Evolutionary conservation across 2,329 filamentous ascomycete genomes (phyloP), one percentile per base, ranked within the genome.

Genomic region (Colletotrichum ledebouriae): DNA sequence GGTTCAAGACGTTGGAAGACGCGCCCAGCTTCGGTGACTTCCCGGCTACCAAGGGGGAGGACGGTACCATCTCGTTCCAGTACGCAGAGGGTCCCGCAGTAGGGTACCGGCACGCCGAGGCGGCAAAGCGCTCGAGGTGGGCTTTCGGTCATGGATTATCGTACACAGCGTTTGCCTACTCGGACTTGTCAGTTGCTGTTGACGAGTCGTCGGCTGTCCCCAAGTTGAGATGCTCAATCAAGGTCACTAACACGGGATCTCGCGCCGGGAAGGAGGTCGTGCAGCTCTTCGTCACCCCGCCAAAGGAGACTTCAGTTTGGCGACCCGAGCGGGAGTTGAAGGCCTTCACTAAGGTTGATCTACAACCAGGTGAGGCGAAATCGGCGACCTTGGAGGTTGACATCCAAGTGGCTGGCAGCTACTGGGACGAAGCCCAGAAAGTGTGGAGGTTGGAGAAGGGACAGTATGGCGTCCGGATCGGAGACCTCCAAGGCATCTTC

Each of bases 141-240:
- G 9, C 50, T 3, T 70, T 70, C 17, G 62, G 67, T 5, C 55
- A 59, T 33, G 70, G 70, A 10, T 34, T 70, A 20, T 63, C 70
- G 6, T 62, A 70, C 41, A 67, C 66, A 6, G n/a, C 58, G 1
- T 71, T 71, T 37, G 29, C 50, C 6, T 70, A 71, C 41, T 57
- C 44, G 3, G 63, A 59, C 3, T 42, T 64, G 9, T 15, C 6
- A 4, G 52, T 42, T 3, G 25, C 20, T 0, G 56, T 67, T 6
- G 22, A 66, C 15, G 74, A 73, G 3, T 67, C 68, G 49, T 71
- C 71, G 20, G 71, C 69, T 13, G 75, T 71, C 7, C 69, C 71
- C 46, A 71, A 65, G 12, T 59, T 75, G 60, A 74, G 71, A 11
- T 47, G 25, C 6, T 39, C 60, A 72, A 88, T 91, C 72, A 89